Conservation (phyloP, 2,329 filamentous ascomycete species). For the Calonectria ilicicola region DNA sequence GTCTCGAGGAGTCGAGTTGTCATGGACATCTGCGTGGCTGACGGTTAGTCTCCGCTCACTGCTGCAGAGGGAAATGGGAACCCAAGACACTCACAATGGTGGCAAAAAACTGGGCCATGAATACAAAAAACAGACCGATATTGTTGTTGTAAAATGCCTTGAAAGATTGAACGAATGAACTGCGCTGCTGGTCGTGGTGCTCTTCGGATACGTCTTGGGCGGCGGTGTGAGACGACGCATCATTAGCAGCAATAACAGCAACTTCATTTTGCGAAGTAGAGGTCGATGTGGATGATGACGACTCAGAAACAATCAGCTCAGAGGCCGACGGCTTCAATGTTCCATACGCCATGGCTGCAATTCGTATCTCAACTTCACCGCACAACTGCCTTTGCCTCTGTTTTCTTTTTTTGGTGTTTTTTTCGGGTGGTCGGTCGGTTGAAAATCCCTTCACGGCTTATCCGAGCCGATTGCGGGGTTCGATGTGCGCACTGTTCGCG, state of each 20-base stretch:
- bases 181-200: neutral
- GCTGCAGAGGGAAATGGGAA: neutral
- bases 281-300: too few relatives aligned
- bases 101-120: constrained; percentile 54
- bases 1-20: constrained; percentile 52
- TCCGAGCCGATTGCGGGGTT: neutral
- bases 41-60: constrained; percentile 8
- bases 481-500: neutral
- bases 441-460: neutral
- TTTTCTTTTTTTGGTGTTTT: neutral
- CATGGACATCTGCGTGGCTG: constrained; percentile 50
- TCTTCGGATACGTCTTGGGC: neutral
- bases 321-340: constrained; percentile 6
- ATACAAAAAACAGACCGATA: constrained; percentile 54
- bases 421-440: neutral
- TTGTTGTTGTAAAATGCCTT: constrained; percentile 61
- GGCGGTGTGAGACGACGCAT: neutral
- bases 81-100: constrained; percentile 48
- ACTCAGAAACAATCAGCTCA: neutral
- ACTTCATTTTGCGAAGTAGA: neutral
- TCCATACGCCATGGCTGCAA: constrained; percentile 26
- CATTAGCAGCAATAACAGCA: neutral
- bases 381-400: neutral
- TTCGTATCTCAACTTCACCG: neutral
- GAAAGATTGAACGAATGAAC: neutral